Percentiles rank a stretch among this genome's conserved stretches.
Evolutionary conservation across 2,329 filamentous ascomycete genomes (phyloP).

Genomic region (Penicillium sclerotigenum): DNA sequence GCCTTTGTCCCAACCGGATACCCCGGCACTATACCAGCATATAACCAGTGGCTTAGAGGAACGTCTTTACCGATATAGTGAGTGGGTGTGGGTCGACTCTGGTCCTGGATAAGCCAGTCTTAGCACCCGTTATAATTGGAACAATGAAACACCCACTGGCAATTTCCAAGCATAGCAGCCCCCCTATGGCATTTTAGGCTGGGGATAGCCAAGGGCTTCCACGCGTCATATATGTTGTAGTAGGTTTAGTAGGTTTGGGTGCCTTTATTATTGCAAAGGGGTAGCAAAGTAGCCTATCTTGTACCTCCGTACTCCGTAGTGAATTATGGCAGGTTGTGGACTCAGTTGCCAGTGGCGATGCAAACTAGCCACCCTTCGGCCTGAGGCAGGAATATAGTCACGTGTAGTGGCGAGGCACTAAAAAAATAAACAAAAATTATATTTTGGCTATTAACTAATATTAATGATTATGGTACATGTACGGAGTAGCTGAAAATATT

Average conservation of each 20-base stretch:
- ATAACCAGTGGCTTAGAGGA: neutral
- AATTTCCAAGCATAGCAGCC: neutral
- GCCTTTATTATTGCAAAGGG: neutral
- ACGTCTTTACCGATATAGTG: neutral
- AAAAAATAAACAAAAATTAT: neutral
- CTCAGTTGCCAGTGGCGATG: neutral
- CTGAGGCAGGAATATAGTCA: neutral
- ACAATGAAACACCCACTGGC: neutral
- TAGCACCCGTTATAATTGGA: neutral
- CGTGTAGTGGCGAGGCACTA: neutral
- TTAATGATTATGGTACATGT: no score
- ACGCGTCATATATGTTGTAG: constrained; percentile 2
- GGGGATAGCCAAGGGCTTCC: neutral
- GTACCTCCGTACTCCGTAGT: no score
- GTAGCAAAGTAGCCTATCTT: neutral
- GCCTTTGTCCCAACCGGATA: constrained; percentile 10
- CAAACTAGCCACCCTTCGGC: neutral
- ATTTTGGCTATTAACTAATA: no score
- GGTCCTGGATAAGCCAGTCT: neutral
- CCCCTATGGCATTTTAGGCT: neutral
- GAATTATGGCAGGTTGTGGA: neutral
- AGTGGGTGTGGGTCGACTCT: neutral
- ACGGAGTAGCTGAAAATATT: no score
- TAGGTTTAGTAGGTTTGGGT: neutral
- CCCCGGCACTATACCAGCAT: neutral